Evolutionary conservation across 2,329 filamentous ascomycete genomes (phyloP).

Genomic region (Didymosphaeria variabile): DNA sequence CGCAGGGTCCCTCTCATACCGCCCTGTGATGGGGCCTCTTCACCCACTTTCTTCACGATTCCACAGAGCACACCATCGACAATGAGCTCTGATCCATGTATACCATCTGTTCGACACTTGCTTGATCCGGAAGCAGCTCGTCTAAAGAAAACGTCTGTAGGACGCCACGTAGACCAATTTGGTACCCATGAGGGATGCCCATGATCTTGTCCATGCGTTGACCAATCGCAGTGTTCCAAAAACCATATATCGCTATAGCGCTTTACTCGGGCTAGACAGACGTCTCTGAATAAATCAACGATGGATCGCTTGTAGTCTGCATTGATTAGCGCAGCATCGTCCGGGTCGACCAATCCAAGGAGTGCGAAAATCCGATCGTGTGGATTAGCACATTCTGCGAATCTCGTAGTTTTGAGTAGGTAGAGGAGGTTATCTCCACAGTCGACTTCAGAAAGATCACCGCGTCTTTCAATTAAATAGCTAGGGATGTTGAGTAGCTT

Average conservation of each 20-base stretch:
- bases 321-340: not conserved
- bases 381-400: not conserved
- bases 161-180: conserved; percentile 3
- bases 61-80: conserved; percentile 8
- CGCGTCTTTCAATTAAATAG: not conserved
- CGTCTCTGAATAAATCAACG: not conserved
- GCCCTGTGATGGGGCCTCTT: not conserved
- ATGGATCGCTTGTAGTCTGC: conserved; percentile 8
- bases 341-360: not conserved
- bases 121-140: not conserved
- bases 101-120: not conserved
- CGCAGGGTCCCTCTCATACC: not conserved
- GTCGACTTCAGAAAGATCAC: not conserved
- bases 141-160: not conserved
- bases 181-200: conserved; percentile 12
- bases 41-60: not conserved
- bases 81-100: not conserved
- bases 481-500: not conserved
- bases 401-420: not conserved
- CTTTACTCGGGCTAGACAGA: not conserved
- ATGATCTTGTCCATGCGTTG: not conserved
- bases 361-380: conserved; percentile 16
- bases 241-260: not conserved
- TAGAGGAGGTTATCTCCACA: not conserved
- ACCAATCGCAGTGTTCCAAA: not conserved